Evolutionary conservation across 2,329 filamentous ascomycete genomes (phyloP), one percentile per base, ranked within the genome.

Genomic region (Passalora sequoiae): DNA sequence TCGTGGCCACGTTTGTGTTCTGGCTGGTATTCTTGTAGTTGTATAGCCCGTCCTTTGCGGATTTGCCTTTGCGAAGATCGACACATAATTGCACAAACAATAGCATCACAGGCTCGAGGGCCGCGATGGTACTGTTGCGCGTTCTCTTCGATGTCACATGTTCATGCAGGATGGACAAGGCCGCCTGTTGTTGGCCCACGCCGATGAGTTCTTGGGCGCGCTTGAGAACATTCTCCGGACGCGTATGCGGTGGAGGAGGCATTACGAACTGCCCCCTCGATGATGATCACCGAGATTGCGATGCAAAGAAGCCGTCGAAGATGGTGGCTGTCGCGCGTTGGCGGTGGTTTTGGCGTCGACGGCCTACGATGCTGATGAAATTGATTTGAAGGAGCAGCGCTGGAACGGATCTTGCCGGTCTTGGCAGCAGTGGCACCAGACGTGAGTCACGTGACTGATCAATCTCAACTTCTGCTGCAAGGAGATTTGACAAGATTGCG

Each of bases 1-100:
- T 98, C 50, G 92, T 98, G 60, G 81, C 89, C 57, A 98, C 89
- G 66, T 97, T 97, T 59, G 91, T 95, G 74, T 98, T 98, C 70
- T 98, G 92, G 43, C 89, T 91, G 58, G 96, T 97, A 70, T 98
- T 98, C 78, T 98, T 98, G 80, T 98, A 98, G 69, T 96, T 92
- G 69, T 97, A 98, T 37, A 98, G 78, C 50, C 92, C 92, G 73
- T 98, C 92, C 78, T 98, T 98, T 69, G 91, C 92, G 49, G 92
- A 79, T 72, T 98, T 98, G 60, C 92, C 92, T 74, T 97, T 98
- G 73, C 92, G 89, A 62, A 96, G 82, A 64, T 97, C 91, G 62
- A 98, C 92, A 57, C 86, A 95, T 47, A 97, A 80, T 71, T 97
- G 89, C 62, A 98, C 91, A 65, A 98, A 84, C 57, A 96, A 83